Evolutionary conservation across 2,329 filamentous ascomycete genomes (phyloP), one percentile per base, ranked within the genome.

Genomic region (Paecilomyces fulvus): DNA sequence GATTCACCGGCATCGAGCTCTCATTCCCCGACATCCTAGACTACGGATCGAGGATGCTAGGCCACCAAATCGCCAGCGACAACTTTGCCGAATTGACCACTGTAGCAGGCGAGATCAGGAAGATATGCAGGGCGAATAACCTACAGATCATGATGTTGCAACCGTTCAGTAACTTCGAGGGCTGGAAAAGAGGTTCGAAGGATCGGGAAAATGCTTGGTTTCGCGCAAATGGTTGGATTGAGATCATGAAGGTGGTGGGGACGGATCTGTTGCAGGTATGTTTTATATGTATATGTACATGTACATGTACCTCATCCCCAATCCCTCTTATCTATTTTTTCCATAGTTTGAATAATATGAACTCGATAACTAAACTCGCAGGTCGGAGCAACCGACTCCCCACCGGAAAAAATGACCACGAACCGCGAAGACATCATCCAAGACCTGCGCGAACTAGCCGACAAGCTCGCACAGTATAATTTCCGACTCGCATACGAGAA

Each of bases 161-260:
- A 64, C 87, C 88, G 0, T 91, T 92, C 63, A 75, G 83, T 14
- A 88, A 90, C 63, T 90, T 90, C 57, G 88, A 92, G 63, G 88
- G 88, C 1, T 92, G 88, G 87, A 73, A 79, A 0, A 75, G 76
- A 46, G 83, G 76, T 0, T 83, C 80, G 1, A 63, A 73, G 0
- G 80, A 87, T 67, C 75, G 86, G 3, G 71, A 81, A 4, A 81
- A 87, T 53, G 86, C 84, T 0, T 88, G 88, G 60, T 71, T 74
- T 0, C 77, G 85, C 23, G 87, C 85, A 0, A 72, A 69, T 6
- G 86, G 85, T 0, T 92, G 87, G 88, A 81, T 88, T 52, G 72
- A 78, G 8, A 82, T 92, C 58, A 90, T 91, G 87, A 75, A 84
- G 31, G 84, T 84, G 2, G 78, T 81, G 0, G 87, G 85, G 0